phyloP scores from a whole-genome alignment of 805 yeast species.

The Teunomyces pallodes region DNA sequence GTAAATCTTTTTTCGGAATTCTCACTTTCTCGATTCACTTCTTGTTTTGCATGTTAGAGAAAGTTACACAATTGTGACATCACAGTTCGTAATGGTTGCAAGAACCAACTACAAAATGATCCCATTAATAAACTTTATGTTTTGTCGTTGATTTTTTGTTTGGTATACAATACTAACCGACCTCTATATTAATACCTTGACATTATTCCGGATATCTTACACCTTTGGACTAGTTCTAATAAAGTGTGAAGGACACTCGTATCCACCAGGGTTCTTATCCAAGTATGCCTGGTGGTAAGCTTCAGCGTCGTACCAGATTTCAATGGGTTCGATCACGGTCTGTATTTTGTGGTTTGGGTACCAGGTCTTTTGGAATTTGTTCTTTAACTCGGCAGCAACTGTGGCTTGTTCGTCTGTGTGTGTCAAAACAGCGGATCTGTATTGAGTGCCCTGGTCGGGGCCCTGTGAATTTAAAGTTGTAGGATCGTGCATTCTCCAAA shows the following conservation, averaged over 20 bases:
- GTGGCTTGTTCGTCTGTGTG: conserved; percentile 51
- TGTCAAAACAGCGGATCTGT: conserved; percentile 78
- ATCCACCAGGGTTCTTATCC: conserved; percentile 77
- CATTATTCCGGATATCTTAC: conserved; percentile 7
- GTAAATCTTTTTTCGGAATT: neutral
- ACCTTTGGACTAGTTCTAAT: conserved; percentile 61
- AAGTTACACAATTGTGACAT: no score
- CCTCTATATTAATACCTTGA: neutral
- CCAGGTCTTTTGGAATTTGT: conserved; percentile 68
- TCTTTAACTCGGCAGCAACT: conserved; percentile 45
- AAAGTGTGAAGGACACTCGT: conserved; percentile 88
- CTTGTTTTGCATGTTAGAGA: neutral
- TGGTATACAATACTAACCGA: neutral
- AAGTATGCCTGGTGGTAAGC: conserved; percentile 87
- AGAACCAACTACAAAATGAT: no score
- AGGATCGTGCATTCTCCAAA: conserved; percentile 93
- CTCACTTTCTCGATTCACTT: no score
- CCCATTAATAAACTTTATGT: no score
- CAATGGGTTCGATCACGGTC: conserved; percentile 67
- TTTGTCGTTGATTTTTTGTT: neutral
- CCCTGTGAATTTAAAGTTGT: conserved; percentile 84
- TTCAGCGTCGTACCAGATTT: conserved; percentile 88
- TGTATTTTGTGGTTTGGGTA: conserved; percentile 66
- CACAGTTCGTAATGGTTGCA: no score
- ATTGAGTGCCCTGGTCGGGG: conserved; percentile 85